Evolutionary conservation across 768 basidiomycete species (phyloP).

Genomic region (Imleria badia): DNA sequence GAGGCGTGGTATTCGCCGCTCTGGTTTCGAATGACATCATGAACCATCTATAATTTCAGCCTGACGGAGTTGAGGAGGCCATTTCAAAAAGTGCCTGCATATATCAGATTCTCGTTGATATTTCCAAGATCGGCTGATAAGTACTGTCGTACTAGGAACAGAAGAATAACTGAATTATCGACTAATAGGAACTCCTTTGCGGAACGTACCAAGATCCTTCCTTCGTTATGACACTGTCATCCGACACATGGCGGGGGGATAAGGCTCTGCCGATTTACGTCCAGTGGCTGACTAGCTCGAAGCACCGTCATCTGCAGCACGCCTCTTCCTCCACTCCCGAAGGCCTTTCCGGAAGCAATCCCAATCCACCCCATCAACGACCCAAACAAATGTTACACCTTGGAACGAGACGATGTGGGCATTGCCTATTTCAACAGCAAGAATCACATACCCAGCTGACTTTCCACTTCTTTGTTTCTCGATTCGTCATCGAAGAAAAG

Average conservation of each 20-base stretch:
- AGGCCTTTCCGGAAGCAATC: conserved; percentile 72
- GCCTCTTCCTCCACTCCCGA: conserved; percentile 60
- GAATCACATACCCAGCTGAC: conserved; percentile 45
- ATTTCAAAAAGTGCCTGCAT: neutral
- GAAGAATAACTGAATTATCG: neutral
- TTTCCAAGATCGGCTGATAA: conserved; percentile 11
- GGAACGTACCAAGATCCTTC: conserved; percentile 8
- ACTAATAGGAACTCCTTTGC: neutral
- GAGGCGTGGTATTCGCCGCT: conserved; percentile 4
- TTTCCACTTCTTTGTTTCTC: conserved; percentile 50
- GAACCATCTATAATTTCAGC: neutral
- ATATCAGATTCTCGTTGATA: conserved; percentile 1
- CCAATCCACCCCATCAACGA: conserved; percentile 57
- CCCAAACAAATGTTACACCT: conserved; percentile 86
- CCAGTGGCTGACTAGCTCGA: conserved; percentile 4
- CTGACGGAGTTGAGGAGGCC: neutral
- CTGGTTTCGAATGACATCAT: conserved; percentile 3
- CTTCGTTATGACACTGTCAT: neutral
- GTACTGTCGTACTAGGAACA: neutral
- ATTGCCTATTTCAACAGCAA: neutral
- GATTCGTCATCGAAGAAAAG: conserved; percentile 74
- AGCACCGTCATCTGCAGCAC: conserved; percentile 21
- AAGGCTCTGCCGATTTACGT: neutral
- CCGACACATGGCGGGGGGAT: neutral
- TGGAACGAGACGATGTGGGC: neutral